Percentiles rank a stretch among this genome's conserved stretches.
Evolutionary conservation across 1,284 basidiomycete genomes (phyloP).

Genomic region (Rhodotorula sp.): DNA sequence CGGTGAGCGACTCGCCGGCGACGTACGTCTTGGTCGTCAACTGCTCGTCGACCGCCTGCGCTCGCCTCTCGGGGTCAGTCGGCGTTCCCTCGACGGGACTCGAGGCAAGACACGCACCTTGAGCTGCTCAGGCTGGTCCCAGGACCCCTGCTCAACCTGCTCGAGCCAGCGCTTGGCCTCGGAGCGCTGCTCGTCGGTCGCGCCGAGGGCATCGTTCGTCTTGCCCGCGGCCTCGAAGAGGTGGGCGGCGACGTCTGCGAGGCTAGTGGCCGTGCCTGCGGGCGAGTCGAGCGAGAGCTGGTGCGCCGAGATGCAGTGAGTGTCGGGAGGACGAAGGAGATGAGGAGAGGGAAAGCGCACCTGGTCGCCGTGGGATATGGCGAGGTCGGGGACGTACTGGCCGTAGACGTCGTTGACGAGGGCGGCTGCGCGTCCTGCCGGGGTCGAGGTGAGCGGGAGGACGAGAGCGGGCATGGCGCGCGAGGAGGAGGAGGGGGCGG

Average conservation of each 20-base stretch:
- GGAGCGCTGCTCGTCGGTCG: constrained; percentile 22
- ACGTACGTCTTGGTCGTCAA: constrained; percentile 77
- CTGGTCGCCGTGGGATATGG: constrained; percentile 27
- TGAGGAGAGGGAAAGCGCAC: constrained; percentile 3
- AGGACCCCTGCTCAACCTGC: constrained; percentile 19
- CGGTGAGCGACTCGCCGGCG: constrained; percentile 73
- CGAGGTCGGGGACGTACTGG: constrained; percentile 28
- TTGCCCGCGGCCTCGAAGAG: constrained; percentile 43
- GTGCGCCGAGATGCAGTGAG: background rate
- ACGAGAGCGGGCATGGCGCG: background rate
- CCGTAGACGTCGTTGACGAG: constrained; percentile 37
- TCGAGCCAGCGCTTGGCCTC: constrained; percentile 27
- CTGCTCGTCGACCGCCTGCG: constrained; percentile 69
- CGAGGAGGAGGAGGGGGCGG: background rate
- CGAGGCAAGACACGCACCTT: constrained; percentile 17
- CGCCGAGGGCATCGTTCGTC: constrained; percentile 38
- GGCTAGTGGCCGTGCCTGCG: constrained; percentile 8
- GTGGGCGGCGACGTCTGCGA: constrained; percentile 23
- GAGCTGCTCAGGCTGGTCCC: constrained; percentile 16
- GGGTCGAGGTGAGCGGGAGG: constrained; percentile 19
- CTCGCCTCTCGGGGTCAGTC: constrained; percentile 3
- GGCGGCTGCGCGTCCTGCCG: constrained; percentile 18
- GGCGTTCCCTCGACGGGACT: background rate
- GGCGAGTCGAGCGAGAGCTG: constrained; percentile 25
- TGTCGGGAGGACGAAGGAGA: background rate